Percentiles rank a stretch among this genome's conserved stretches.
These are phyloP conservation scores for Venustampulla echinocandica DNA, from an alignment of 495 filamentous ascomycete genomes.

Conservation along the genomic window DNA sequence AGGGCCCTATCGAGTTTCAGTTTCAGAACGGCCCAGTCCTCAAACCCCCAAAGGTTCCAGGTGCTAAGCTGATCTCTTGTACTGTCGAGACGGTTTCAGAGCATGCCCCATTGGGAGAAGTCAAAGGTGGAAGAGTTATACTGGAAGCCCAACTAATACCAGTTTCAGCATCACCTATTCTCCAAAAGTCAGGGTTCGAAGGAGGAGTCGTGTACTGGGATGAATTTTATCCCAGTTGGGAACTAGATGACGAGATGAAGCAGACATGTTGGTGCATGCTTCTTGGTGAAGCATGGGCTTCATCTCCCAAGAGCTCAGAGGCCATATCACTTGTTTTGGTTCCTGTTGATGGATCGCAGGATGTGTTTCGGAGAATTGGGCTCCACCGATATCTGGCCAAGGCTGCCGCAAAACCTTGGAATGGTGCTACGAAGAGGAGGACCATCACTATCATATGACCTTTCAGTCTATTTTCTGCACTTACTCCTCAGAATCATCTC, in stretches of 20 bases:
- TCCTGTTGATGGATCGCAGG: neutral
- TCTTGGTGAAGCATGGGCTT: neutral
- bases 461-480: too few relatives aligned
- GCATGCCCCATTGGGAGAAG: neutral
- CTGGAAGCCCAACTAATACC: conserved; percentile 6
- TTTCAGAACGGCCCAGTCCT: neutral
- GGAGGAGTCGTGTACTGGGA: neutral
- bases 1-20: conserved; percentile 12
- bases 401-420: neutral
- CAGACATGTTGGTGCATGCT: neutral
- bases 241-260: neutral
- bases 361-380: neutral
- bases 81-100: neutral
- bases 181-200: neutral
- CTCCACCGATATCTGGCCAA: neutral
- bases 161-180: neutral
- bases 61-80: conserved; percentile 1
- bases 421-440: neutral
- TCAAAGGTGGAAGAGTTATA: neutral
- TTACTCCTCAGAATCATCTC: too few relatives aligned
- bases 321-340: neutral
- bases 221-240: neutral
- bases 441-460: neutral
- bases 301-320: neutral
- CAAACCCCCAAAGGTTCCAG: neutral